Percentiles rank a stretch among this genome's conserved stretches.
These are phyloP conservation scores for Botrytis aclada DNA, from an alignment of 2,329 filamentous ascomycete genomes.

Conservation along the genomic window DNA sequence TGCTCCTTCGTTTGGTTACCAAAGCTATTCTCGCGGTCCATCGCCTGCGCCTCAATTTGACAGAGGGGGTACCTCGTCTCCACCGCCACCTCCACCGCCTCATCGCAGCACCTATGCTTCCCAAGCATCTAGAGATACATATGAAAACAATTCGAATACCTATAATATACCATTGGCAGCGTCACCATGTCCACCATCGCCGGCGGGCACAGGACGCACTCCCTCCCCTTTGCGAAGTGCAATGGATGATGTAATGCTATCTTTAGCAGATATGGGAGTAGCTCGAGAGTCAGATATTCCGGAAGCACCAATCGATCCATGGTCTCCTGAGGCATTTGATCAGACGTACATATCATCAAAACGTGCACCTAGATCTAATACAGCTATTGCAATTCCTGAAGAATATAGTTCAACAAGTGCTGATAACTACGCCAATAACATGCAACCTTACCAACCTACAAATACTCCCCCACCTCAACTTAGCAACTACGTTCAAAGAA, in stretches of 20 bases:
- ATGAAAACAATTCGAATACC: slow-evolving; percentile 42
- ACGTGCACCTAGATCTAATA: slow-evolving; percentile 57
- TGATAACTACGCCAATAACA: slow-evolving; percentile 25
- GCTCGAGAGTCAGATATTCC: slow-evolving; percentile 54
- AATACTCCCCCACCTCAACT: slow-evolving; percentile 65
- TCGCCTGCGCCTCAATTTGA: slow-evolving; percentile 41
- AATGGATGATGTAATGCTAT: slow-evolving; percentile 98
- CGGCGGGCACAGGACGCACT: slow-evolving; percentile 65
- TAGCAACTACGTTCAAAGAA: slow-evolving; percentile 83
- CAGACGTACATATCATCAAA: slow-evolving; percentile 37
- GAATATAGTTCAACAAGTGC: slow-evolving; percentile 56
- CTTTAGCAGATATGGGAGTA: slow-evolving; percentile 79
- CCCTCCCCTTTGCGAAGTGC: slow-evolving; percentile 90
- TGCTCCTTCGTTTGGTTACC: slow-evolving; percentile 33
- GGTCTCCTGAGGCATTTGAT: slow-evolving; percentile 88
- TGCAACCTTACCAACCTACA: slow-evolving; percentile 41
- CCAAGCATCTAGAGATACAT: slow-evolving; percentile 38
- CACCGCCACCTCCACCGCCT: slow-evolving; percentile 80
- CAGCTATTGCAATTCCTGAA: slow-evolving; percentile 64
- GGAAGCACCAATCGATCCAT: slow-evolving; percentile 64
- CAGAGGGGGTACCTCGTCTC: slow-evolving; percentile 42
- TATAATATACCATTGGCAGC: slow-evolving; percentile 55
- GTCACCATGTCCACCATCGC: slow-evolving; percentile 67
- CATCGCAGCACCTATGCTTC: slow-evolving; percentile 61
- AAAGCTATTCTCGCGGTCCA: slow-evolving; percentile 39